Conservation (phyloP, 1,284 basidiomycete species). For the Moniliophthora roreri region DNA sequence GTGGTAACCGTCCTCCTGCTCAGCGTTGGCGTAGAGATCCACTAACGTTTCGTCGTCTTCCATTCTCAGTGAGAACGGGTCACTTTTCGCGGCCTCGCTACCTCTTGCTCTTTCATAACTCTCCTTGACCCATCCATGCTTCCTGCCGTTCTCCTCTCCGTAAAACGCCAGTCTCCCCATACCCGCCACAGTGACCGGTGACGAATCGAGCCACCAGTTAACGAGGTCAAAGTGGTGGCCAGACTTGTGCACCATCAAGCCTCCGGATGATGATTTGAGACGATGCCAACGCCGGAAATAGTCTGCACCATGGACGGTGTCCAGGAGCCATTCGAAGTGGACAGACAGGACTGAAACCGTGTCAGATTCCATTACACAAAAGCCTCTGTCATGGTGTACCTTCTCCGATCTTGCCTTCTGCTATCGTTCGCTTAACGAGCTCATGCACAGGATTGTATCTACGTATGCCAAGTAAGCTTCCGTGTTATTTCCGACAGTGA, state of each 20-base stretch:
- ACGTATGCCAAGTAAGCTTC: conserved; percentile 6
- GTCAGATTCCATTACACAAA: not conserved
- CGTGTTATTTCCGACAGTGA: not conserved
- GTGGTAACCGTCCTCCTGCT: conserved; percentile 44
- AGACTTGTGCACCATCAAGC: conserved; percentile 54
- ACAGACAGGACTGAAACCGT: conserved; percentile 42
- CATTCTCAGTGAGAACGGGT: conserved; percentile 52
- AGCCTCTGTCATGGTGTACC: conserved; percentile 19
- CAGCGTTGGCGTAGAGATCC: conserved; percentile 44
- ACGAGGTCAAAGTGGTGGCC: conserved; percentile 54
- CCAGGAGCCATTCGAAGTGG: conserved; percentile 56
- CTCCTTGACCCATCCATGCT: conserved; percentile 48
- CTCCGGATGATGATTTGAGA: conserved; percentile 50
- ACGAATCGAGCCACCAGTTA: conserved; percentile 56
- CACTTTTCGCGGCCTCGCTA: conserved; percentile 40
- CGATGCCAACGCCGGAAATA: conserved; percentile 56
- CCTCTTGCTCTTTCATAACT: conserved; percentile 43
- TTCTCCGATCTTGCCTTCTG: conserved; percentile 49
- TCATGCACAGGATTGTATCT: conserved; percentile 58
- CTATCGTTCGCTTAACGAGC: conserved; percentile 49
- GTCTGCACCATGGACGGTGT: conserved; percentile 54
- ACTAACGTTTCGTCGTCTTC: conserved; percentile 46
- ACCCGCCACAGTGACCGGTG: conserved; percentile 49
- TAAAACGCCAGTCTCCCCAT: conserved; percentile 52
- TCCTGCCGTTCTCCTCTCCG: conserved; percentile 44